Base-by-base conservation (phyloP, 176 grass and related monocot genomes). In the Oryza meridionalis region DNA sequence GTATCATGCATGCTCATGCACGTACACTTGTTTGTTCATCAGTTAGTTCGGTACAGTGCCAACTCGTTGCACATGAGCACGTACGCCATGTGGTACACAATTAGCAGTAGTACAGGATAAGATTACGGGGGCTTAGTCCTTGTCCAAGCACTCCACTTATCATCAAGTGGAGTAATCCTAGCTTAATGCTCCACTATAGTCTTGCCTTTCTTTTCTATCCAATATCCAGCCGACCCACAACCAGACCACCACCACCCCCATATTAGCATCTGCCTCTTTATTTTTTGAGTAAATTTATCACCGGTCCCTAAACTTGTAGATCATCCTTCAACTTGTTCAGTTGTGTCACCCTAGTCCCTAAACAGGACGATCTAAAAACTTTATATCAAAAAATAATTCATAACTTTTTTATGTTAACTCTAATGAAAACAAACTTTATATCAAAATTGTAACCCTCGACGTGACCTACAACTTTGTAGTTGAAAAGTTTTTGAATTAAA, bases 131-230 rank as follows among this genome's bases (percentile, higher is more conserved):
- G 63, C 44, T 69, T 69, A 69, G 63, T 77, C 72, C 15, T 32
- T 81, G 62, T 77, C 53, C 29, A 85, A 66, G 72, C 1, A 40
- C 38, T 40, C 38, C 71, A 67, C 53, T 62, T 31, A 37, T 75
- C 44, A 84, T 47, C 53, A 10, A 75, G 81, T 83, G 70, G 25
- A 14, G 9, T 32, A 2, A 22, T 47, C 6, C 22, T 15, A 37
- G 46, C 33, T 29, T 69, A 84, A 61, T 85, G 82, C 76, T 73
- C 84, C 76, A 79, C 40, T 13, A 73, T 77, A 26, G 46, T 5
- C 1, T 14, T 49, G 10, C 12, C 2, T 47, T 47, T 47, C 45
- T 47, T 47, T 47, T 64, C 51, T 49, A 47, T 64, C 75, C 53
- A 19, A 26, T 42, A 26, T 42, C 69, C 9, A 84, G 35, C 65